Conservation (phyloP, 164 flowering plant species). For the Kalanchoe fedtschenkoi region DNA sequence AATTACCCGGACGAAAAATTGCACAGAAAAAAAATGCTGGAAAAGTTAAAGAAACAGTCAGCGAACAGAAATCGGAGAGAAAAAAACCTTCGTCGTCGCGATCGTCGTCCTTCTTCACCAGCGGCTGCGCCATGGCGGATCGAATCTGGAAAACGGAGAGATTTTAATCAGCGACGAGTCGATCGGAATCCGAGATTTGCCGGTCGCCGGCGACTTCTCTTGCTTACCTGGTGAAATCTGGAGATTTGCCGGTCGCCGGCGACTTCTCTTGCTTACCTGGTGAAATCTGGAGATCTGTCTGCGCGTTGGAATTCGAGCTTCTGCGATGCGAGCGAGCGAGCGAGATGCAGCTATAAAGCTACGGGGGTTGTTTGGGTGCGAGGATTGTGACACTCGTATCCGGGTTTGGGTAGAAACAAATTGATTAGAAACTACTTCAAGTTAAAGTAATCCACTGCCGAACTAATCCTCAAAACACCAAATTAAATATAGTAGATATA, state of each 20-base stretch:
- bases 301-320: not conserved
- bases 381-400: not conserved
- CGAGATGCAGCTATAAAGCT: not conserved
- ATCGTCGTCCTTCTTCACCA: constrained; percentile 2
- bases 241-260: not conserved
- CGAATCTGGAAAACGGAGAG: not conserved
- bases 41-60: not conserved
- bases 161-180: too few relatives aligned
- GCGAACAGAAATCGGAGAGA: not conserved
- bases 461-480: too few relatives aligned
- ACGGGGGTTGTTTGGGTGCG: not conserved
- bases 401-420: too few relatives aligned
- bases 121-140: not conserved
- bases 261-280: not conserved
- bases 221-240: not conserved
- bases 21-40: not conserved
- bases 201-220: not conserved
- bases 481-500: too few relatives aligned
- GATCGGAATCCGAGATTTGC: not conserved
- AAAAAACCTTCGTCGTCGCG: constrained; percentile 4
- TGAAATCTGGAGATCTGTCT: not conserved
- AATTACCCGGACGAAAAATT: not conserved
- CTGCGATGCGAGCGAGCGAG: not conserved
- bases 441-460: too few relatives aligned
- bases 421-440: not conserved